Percentiles rank a stretch among this genome's conserved stretches.
Conservation (phyloP, 805 yeast genomes). For the Pichia nanzhaoensis region DNA sequence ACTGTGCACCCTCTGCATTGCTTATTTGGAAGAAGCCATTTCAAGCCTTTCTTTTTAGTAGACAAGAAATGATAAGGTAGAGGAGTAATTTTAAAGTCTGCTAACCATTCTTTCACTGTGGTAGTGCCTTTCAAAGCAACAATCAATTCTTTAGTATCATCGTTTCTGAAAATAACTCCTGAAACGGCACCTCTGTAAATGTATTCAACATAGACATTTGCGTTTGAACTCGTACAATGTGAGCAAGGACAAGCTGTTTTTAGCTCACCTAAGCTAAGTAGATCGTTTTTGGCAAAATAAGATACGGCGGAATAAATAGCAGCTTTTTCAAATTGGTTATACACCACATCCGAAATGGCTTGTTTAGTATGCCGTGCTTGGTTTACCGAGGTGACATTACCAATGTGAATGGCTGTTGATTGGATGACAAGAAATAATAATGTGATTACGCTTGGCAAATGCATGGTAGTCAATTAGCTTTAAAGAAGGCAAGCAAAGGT, state of each 20-base stretch:
- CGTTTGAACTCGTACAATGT: slow-evolving; percentile 24
- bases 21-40: slow-evolving; percentile 14
- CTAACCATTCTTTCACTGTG: slow-evolving; percentile 52
- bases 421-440: not conserved
- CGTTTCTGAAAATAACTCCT: slow-evolving; percentile 50
- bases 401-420: not conserved
- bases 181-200: slow-evolving; percentile 44
- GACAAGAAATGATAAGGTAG: slow-evolving; percentile 31
- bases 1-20: slow-evolving; percentile 47
- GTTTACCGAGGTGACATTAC: not conserved
- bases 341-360: slow-evolving; percentile 32
- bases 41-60: slow-evolving; percentile 12
- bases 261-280: slow-evolving; percentile 20
- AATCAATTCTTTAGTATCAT: slow-evolving; percentile 34
- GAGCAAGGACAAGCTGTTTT: slow-evolving; percentile 31
- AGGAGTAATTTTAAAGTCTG: slow-evolving; percentile 48
- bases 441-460: too few species aligned
- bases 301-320: slow-evolving; percentile 31
- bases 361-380: too few species aligned
- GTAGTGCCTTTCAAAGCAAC: slow-evolving; percentile 61
- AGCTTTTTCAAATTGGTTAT: slow-evolving; percentile 47
- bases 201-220: slow-evolving; percentile 32
- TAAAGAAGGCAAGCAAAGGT: too few species aligned
- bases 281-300: slow-evolving; percentile 28
- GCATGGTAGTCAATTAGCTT: too few species aligned